Percentiles rank a stretch among this genome's conserved stretches.
Evolutionary conservation across 306 rosid genomes (phyloP).

Genomic region (Casuarina glauca): DNA sequence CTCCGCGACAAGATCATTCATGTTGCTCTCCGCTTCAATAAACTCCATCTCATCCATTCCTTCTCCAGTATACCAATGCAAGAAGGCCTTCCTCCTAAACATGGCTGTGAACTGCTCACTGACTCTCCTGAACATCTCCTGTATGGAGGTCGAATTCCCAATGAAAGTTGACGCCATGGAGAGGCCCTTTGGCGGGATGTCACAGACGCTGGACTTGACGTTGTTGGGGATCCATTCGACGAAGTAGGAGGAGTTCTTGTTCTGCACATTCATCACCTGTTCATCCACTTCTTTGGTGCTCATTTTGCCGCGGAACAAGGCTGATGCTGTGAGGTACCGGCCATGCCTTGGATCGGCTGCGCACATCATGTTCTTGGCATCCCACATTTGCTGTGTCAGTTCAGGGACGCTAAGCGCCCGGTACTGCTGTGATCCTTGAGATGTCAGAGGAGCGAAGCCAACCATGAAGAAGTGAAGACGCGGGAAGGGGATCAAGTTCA

Average conservation of each 20-base stretch:
- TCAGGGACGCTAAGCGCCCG: slow-evolving; percentile 61
- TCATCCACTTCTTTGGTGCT: slow-evolving; percentile 69
- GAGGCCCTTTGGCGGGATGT: slow-evolving; percentile 64
- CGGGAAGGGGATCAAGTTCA: slow-evolving; percentile 79
- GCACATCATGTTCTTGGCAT: slow-evolving; percentile 76
- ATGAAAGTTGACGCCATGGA: slow-evolving; percentile 67
- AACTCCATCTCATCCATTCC: slow-evolving; percentile 84
- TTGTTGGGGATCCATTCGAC: slow-evolving; percentile 86
- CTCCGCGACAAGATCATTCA: slow-evolving; percentile 82
- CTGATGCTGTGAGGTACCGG: slow-evolving; percentile 76
- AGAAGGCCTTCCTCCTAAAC: slow-evolving; percentile 85
- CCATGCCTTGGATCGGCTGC: slow-evolving; percentile 73
- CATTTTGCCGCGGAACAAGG: slow-evolving; percentile 73
- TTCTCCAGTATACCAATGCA: slow-evolving; percentile 82
- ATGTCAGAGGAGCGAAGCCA: slow-evolving; percentile 74
- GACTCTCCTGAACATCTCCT: slow-evolving; percentile 79
- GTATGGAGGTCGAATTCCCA: slow-evolving; percentile 78
- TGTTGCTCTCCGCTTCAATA: slow-evolving; percentile 71
- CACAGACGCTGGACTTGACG: slow-evolving; percentile 79
- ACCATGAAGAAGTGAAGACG: slow-evolving; percentile 82
- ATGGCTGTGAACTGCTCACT: slow-evolving; percentile 78
- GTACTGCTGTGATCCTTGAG: slow-evolving; percentile 65
- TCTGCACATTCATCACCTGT: slow-evolving; percentile 66
- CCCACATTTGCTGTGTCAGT: slow-evolving; percentile 83
- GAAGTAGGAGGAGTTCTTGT: slow-evolving; percentile 69